Evolutionary conservation across 2,329 filamentous ascomycete species (phyloP).

Genomic region (Penicillium sp.): DNA sequence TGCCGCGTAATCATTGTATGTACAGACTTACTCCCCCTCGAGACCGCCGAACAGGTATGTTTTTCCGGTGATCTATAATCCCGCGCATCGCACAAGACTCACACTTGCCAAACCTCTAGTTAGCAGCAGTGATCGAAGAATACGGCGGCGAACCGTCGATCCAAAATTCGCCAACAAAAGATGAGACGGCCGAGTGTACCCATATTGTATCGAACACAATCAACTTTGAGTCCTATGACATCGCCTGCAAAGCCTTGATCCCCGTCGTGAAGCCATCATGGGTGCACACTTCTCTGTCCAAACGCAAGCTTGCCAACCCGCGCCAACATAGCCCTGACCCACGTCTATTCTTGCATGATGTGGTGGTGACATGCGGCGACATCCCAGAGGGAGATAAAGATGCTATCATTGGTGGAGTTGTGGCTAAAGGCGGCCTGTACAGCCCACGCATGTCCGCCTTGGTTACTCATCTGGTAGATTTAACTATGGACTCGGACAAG

Average conservation of each 20-base stretch:
- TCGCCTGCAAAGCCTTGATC: constrained; percentile 72
- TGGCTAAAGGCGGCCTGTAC: constrained; percentile 85
- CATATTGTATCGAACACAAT: constrained; percentile 74
- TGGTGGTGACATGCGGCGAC: constrained; percentile 78
- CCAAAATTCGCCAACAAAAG: constrained; percentile 37
- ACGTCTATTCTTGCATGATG: constrained; percentile 81
- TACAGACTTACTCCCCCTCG: constrained; percentile 40
- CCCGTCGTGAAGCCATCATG: constrained; percentile 81
- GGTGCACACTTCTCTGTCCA: constrained; percentile 70
- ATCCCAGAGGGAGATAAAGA: constrained; percentile 86
- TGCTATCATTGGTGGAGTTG: constrained; percentile 82
- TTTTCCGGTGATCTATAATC: neutral
- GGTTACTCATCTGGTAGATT: constrained; percentile 85
- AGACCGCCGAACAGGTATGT: constrained; percentile 43
- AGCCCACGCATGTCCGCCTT: constrained; percentile 67
- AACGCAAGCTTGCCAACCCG: constrained; percentile 70
- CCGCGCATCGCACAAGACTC: neutral
- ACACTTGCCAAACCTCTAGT: constrained; percentile 32
- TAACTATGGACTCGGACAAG: constrained; percentile 72
- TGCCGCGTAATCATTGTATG: constrained; percentile 49
- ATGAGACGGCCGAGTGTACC: constrained; percentile 51
- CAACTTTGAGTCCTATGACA: constrained; percentile 85
- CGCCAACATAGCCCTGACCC: constrained; percentile 89
- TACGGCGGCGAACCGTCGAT: constrained; percentile 51
- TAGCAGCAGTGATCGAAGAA: constrained; percentile 47